Percentiles rank a stretch among this genome's conserved stretches.
Evolutionary conservation across 1,139 yeast species (phyloP).

Genomic region (Suhomyces choctaworum): DNA sequence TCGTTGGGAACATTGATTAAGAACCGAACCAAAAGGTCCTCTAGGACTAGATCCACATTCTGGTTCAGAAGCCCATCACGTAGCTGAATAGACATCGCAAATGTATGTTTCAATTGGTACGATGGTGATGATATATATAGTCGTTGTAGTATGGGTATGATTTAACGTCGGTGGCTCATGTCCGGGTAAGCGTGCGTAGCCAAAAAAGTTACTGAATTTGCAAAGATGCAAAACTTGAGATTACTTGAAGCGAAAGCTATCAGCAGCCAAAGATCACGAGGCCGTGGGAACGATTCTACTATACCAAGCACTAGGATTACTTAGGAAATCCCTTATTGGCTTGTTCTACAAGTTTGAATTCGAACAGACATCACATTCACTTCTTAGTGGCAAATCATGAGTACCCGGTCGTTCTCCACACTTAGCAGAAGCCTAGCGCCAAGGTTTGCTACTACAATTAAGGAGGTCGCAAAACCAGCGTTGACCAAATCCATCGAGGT

Average conservation of each 20-base stretch:
- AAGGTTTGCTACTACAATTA: slow-evolving; percentile 18
- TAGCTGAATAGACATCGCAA: slow-evolving; percentile 53
- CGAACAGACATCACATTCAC: too few relatives aligned
- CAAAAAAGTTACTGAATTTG: neutral
- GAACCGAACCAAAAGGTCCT: slow-evolving; percentile 86
- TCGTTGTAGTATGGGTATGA: neutral
- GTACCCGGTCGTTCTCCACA: slow-evolving; percentile 9
- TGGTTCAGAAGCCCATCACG: slow-evolving; percentile 57
- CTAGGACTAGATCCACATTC: slow-evolving; percentile 74
- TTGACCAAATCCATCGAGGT: slow-evolving; percentile 23
- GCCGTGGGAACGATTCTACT: too few relatives aligned
- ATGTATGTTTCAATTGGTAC: slow-evolving; percentile 3
- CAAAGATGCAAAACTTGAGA: neutral
- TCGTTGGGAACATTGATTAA: slow-evolving; percentile 90
- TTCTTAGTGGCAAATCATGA: too few relatives aligned
- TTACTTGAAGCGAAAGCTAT: too few relatives aligned
- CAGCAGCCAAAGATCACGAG: too few relatives aligned
- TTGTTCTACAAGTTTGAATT: too few relatives aligned
- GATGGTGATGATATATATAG: neutral
- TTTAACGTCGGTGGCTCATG: slow-evolving; percentile 9
- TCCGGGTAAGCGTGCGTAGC: slow-evolving; percentile 11
- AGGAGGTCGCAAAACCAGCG: slow-evolving; percentile 21
- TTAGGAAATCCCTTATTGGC: too few relatives aligned
- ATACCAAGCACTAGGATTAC: too few relatives aligned
- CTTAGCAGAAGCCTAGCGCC: slow-evolving; percentile 9